A percentile compares a stretch with the other conserved stretches of the same genome.
These are phyloP conservation scores for Hypomontagnella monticulosa DNA, from an alignment of 495 filamentous ascomycete species.

Conservation along the genomic window DNA sequence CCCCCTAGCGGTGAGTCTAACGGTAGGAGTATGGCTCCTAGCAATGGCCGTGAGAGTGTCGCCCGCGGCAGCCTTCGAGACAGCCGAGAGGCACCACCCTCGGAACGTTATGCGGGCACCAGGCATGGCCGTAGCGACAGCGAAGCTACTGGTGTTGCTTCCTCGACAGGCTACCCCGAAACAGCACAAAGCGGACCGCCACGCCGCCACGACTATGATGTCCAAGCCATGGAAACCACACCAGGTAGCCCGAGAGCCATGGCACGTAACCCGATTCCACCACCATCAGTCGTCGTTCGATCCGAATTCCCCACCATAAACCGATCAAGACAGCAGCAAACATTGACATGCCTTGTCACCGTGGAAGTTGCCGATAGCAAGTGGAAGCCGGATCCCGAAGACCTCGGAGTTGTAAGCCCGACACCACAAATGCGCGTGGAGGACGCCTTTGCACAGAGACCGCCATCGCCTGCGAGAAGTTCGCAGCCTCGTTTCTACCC, in stretches of 20 bases:
- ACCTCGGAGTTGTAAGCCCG: slow-evolving; percentile 67
- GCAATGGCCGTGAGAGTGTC: slow-evolving; percentile 45
- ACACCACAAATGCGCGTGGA: slow-evolving; percentile 62
- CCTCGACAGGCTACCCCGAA: slow-evolving; percentile 80
- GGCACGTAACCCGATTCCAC: slow-evolving; percentile 89
- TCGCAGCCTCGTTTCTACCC: slow-evolving; percentile 64
- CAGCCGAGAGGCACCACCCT: slow-evolving; percentile 65
- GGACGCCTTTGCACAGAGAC: slow-evolving; percentile 53
- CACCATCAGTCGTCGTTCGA: slow-evolving; percentile 89
- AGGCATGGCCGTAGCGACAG: slow-evolving; percentile 78
- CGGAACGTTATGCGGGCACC: slow-evolving; percentile 69
- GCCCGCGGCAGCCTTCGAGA: slow-evolving; percentile 58
- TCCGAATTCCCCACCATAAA: slow-evolving; percentile 97
- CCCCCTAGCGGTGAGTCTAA: slow-evolving; percentile 61
- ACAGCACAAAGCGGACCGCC: slow-evolving; percentile 64
- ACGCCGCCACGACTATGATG: slow-evolving; percentile 91
- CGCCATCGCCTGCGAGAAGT: slow-evolving; percentile 62
- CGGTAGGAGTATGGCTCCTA: slow-evolving; percentile 47
- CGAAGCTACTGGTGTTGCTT: slow-evolving; percentile 76
- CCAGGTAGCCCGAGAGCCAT: slow-evolving; percentile 76
- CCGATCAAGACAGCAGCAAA: slow-evolving; percentile 92
- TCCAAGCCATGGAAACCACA: slow-evolving; percentile 94
- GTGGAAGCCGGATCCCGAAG: slow-evolving; percentile 87
- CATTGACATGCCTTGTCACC: slow-evolving; percentile 91
- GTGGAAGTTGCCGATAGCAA: slow-evolving; percentile 94